Conservation (phyloP, 1,139 yeast genomes). For the Yamadazyma conglobata region DNA sequence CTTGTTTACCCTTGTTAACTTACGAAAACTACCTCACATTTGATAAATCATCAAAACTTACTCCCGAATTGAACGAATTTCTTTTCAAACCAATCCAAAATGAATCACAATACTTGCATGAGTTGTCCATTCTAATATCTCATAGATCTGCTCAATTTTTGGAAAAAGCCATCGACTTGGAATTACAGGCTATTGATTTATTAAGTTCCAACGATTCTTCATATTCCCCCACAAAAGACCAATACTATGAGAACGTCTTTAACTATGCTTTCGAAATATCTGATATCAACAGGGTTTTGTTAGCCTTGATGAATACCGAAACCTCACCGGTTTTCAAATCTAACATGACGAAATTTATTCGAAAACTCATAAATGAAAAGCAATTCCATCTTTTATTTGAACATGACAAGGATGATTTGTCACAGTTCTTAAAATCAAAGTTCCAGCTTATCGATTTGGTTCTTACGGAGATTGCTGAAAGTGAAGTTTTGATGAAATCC, state of each 20-base stretch:
- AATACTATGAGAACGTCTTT: slow-evolving; percentile 29
- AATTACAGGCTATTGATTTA: slow-evolving; percentile 28
- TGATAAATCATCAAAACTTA: slow-evolving; percentile 3
- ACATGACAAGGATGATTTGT: slow-evolving; percentile 14
- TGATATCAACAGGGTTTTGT: slow-evolving; percentile 24
- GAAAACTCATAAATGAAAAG: slow-evolving; percentile 23
- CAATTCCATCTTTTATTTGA: slow-evolving; percentile 17
- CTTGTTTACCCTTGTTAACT: slow-evolving; percentile 7
- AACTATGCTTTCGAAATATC: slow-evolving; percentile 27
- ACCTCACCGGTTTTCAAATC: slow-evolving; percentile 13
- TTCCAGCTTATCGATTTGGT: slow-evolving; percentile 37
- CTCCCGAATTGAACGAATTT: slow-evolving; percentile 7
- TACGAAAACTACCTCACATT: slow-evolving; percentile 10
- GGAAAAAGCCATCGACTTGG: slow-evolving; percentile 29
- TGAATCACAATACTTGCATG: slow-evolving; percentile 34
- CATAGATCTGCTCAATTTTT: slow-evolving; percentile 19
- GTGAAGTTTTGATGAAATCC: slow-evolving; percentile 31
- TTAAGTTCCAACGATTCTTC: slow-evolving; percentile 11
- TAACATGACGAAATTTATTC: slow-evolving; percentile 21
- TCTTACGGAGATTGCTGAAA: slow-evolving; percentile 36
- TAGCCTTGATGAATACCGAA: slow-evolving; percentile 22
- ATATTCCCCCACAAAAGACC: slow-evolving; percentile 14
- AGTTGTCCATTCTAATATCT: slow-evolving; percentile 29
- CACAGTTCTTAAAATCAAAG: slow-evolving; percentile 22
- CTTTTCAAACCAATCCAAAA: slow-evolving; percentile 4